A percentile compares a stretch with the other conserved stretches of the same genome.
Evolutionary conservation across 1,284 basidiomycete species (phyloP).

Genomic region (Laetiporus sulphureus): DNA sequence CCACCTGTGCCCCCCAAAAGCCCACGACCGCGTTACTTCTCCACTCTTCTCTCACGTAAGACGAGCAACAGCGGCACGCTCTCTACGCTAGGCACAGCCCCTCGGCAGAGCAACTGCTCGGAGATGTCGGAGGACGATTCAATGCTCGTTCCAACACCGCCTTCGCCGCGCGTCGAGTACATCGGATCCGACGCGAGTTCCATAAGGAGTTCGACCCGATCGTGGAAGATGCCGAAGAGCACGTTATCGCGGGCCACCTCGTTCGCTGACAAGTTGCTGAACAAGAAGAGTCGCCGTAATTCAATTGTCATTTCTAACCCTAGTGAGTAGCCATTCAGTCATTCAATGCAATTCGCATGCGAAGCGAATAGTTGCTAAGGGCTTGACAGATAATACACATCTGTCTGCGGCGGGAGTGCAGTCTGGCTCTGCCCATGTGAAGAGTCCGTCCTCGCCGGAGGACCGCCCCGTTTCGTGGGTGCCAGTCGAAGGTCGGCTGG

Average conservation of each 20-base stretch:
- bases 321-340: too few species aligned
- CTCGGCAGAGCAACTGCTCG: slow-evolving; percentile 27
- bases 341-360: too few species aligned
- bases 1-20: slow-evolving; percentile 20
- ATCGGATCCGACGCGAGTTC: slow-evolving; percentile 17
- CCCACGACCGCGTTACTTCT: slow-evolving; percentile 21
- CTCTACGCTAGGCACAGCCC: slow-evolving; percentile 17
- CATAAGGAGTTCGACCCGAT: slow-evolving; percentile 20
- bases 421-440: slow-evolving; percentile 3
- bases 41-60: slow-evolving; percentile 21
- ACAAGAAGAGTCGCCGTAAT: slow-evolving; percentile 17
- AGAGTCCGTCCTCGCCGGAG: slow-evolving; percentile 1
- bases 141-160: slow-evolving; percentile 24
- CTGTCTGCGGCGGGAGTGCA: slow-evolving; percentile 9
- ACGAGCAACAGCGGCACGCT: slow-evolving; percentile 18
- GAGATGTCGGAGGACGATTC: slow-evolving; percentile 28
- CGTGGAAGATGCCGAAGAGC: slow-evolving; percentile 24
- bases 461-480: slow-evolving; percentile 19
- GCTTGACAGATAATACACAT: slow-evolving; percentile 9
- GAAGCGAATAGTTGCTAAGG: too few species aligned
- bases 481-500: slow-evolving; percentile 20
- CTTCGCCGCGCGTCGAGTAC: slow-evolving; percentile 24
- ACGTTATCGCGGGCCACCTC: slow-evolving; percentile 26
- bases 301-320: slow-evolving; percentile 12
- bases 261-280: slow-evolving; percentile 26